phyloP scores from a whole-genome alignment of 257 asterid species.

The Nyctanthes arbortristis region DNA sequence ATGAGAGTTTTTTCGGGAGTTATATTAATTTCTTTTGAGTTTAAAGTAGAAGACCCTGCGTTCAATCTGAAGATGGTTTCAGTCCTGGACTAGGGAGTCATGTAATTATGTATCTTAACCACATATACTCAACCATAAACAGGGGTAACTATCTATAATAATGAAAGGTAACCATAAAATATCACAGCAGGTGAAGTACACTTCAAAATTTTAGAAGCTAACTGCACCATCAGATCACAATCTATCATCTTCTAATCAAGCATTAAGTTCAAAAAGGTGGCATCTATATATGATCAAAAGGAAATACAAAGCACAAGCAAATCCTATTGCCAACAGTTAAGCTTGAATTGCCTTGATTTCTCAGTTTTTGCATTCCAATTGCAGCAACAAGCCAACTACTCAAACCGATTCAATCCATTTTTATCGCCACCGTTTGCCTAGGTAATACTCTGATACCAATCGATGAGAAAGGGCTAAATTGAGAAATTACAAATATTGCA shows the following conservation, averaged over 20 bases:
- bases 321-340: no score
- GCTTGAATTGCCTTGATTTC: no score
- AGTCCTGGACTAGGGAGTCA: neutral
- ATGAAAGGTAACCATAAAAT: neutral
- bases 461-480: no score
- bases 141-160: neutral
- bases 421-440: no score
- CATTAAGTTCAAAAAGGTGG: neutral
- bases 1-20: slow-evolving; percentile 24
- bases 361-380: no score
- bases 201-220: neutral
- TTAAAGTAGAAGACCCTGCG: neutral
- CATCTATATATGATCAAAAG: neutral
- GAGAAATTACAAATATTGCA: no score
- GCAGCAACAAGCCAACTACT: no score
- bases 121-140: neutral
- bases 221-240: slow-evolving; percentile 1
- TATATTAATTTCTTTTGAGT: slow-evolving; percentile 8
- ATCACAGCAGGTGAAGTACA: neutral
- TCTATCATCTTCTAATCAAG: slow-evolving; percentile 3
- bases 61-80: slow-evolving; percentile 6
- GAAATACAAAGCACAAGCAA: no score
- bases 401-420: no score
- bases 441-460: no score
- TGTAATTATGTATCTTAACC: neutral